Conservation (phyloP, 345 rosid species). For the Gossypium stocksii region DNA sequence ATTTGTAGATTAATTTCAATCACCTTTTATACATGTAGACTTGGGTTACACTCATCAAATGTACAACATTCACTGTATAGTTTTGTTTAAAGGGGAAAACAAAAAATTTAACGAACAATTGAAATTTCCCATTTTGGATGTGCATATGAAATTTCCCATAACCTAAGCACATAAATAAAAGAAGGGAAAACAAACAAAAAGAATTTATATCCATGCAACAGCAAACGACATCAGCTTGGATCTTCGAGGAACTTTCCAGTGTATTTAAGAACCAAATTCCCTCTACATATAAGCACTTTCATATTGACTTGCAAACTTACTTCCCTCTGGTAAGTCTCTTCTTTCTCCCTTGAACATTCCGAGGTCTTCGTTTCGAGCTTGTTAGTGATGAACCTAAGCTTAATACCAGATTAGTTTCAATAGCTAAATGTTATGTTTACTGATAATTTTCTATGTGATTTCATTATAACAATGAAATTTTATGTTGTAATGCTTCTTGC, state of each 20-base stretch:
- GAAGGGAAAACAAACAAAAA: not conserved
- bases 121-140: constrained; percentile 8
- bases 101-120: not conserved
- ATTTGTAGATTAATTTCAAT: not conserved
- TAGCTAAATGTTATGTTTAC: not conserved
- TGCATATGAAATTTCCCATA: constrained; percentile 13
- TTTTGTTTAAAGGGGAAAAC: constrained; percentile 20
- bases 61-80: not conserved
- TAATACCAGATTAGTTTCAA: not conserved
- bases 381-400: not conserved
- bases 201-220: not conserved
- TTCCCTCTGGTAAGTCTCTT: constrained; percentile 9
- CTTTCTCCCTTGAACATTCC: not conserved
- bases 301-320: not conserved
- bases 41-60: not conserved
- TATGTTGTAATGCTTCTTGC: not conserved
- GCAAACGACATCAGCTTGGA: not conserved
- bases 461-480: constrained; percentile 1
- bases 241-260: constrained; percentile 17
- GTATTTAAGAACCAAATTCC: not conserved
- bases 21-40: not conserved
- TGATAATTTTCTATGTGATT: not conserved
- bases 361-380: not conserved
- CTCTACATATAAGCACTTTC: constrained; percentile 1
- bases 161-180: not conserved